A percentile compares a stretch with the other conserved stretches of the same genome.
Conservation (phyloP, 139 green algal genomes). For the Ulvella scutata region DNA sequence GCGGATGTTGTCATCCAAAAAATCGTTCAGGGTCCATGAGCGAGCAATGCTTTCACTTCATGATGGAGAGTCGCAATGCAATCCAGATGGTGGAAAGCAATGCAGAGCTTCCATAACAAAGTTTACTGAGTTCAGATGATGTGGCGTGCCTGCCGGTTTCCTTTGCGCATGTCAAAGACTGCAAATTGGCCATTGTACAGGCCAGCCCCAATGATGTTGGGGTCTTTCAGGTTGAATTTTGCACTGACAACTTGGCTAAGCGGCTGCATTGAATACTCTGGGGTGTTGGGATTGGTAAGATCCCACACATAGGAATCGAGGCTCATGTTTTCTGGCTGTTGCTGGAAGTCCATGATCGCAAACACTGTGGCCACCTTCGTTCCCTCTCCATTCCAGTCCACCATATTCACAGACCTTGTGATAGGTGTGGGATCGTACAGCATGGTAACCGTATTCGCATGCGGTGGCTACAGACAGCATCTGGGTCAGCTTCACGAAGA, state of each 20-base stretch:
- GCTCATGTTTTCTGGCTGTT: conserved; percentile 47
- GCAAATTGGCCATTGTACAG: conserved; percentile 83
- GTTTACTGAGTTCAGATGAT: too few relatives aligned
- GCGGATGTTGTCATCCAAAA: too few relatives aligned
- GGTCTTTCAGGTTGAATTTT: conserved; percentile 68
- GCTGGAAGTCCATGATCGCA: conserved; percentile 72
- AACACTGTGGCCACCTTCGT: conserved; percentile 58
- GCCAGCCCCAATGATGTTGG: conserved; percentile 59
- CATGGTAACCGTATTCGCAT: conserved; percentile 60
- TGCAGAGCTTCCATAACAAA: too few relatives aligned
- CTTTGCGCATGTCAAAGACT: conserved; percentile 75
- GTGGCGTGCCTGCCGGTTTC: conserved; percentile 5
- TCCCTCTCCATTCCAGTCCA: conserved; percentile 73
- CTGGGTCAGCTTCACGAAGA: too few relatives aligned
- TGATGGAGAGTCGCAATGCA: too few relatives aligned
- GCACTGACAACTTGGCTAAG: conserved; percentile 58
- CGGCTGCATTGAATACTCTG: conserved; percentile 57
- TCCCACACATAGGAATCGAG: conserved; percentile 79
- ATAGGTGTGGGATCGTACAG: conserved; percentile 56
- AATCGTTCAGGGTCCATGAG: too few relatives aligned
- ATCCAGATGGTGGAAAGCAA: too few relatives aligned
- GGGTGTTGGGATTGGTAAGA: conserved; percentile 64
- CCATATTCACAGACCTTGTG: not conserved
- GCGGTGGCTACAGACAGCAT: conserved; percentile 44
- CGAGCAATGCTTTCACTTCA: too few relatives aligned